Percentiles rank a stretch among this genome's conserved stretches.
phyloP scores from a whole-genome alignment of 345 rosid species.

The Eucalyptus tenuipes region DNA sequence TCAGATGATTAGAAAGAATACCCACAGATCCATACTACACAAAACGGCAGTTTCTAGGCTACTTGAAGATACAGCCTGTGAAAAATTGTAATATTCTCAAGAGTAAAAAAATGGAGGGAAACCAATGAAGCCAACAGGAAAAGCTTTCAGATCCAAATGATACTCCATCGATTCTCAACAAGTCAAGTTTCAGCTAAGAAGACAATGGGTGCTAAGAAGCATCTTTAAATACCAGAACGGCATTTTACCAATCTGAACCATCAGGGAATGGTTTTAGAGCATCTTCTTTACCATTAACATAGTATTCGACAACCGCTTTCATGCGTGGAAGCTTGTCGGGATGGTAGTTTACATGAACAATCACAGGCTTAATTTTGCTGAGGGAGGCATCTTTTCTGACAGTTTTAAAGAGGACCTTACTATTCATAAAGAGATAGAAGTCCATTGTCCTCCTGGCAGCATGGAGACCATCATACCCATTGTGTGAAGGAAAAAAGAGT shows the following conservation, averaged over 20 bases:
- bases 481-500: conserved; percentile 26
- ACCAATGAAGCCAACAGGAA: background rate
- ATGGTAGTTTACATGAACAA: conserved; percentile 33
- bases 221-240: background rate
- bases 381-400: conserved; percentile 26
- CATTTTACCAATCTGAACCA: conserved; percentile 5
- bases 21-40: background rate
- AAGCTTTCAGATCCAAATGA: background rate
- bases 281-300: conserved; percentile 28
- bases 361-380: conserved; percentile 28
- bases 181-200: background rate
- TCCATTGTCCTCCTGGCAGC: conserved; percentile 36
- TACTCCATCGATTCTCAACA: background rate
- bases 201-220: background rate
- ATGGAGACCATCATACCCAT: conserved; percentile 35
- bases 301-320: conserved; percentile 31
- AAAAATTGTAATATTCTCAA: background rate
- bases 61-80: background rate
- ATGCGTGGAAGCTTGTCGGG: conserved; percentile 32
- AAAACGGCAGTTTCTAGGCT: background rate
- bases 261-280: conserved; percentile 34
- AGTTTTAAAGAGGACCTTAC: conserved; percentile 30
- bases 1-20: background rate
- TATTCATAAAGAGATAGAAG: conserved; percentile 32
- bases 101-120: background rate